Evolutionary conservation across 345 rosid species (phyloP), one percentile per base, ranked within the genome.

Genomic region (Salix suchowensis): DNA sequence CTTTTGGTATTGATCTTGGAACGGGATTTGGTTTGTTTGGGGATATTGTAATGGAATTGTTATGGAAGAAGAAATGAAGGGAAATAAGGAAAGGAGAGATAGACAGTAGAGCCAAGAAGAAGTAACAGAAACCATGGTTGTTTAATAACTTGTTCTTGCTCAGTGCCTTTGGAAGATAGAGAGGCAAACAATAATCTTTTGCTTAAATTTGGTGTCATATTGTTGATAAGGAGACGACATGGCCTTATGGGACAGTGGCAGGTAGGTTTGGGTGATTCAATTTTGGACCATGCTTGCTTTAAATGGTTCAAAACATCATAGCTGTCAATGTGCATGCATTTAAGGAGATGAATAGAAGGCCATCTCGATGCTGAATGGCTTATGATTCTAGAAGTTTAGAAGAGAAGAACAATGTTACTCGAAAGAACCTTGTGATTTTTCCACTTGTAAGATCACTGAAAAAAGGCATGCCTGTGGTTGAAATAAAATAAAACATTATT

Each of bases 1-100:
- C 21, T 65, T 79, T 74, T 76, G 82, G 26, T 72, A 77, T 23
- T 77, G 77, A 73, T 86, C 79, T 68, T 30, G 70, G 55, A 66
- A 73, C 64, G 73, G 68, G 70, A 34, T 62, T 70, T 36, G 61
- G 50, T 55, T 67, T 40, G 76, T 32, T 23, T 68, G 42, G 28
- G 75, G 61, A 52, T 72, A 74, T 9, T 75, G 71, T 68, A 81
- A 65, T 42, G 83, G 79, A 34, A 86, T 76, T 26, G 71, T 72
- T 65, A 76, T 79, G 67, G 81, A 80, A 69, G 70, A 64, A 28
- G 66, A 61, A 28, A 5, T 37, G 13, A 37, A 5, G 18, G 74
- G 71, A 50, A 70, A 62, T 34, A 73, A 10, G 21, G 67, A 77
- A 8, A 84, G 44, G 26, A 78, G 32, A 64, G 67, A 62, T 6